phyloP scores from a whole-genome alignment of 345 rosid genomes.

The Arabidopsis suecica region DNA sequence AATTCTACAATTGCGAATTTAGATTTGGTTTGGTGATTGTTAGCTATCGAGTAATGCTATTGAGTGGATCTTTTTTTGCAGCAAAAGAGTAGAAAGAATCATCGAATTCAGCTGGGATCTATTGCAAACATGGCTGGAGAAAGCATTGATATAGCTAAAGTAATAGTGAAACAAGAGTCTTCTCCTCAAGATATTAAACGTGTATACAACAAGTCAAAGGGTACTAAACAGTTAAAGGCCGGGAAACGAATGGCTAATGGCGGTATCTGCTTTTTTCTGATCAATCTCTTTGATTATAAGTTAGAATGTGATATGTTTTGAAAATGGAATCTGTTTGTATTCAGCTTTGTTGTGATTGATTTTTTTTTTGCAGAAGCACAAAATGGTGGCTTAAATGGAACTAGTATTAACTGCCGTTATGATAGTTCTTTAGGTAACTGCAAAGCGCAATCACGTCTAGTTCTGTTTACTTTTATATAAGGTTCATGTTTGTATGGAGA shows the following conservation, averaged over 20 bases:
- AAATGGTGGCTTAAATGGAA: conserved; percentile 48
- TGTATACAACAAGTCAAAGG: conserved; percentile 50
- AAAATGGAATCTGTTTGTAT: background rate
- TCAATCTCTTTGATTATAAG: background rate
- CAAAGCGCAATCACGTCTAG: conserved; percentile 8
- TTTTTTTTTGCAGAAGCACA: conserved; percentile 47
- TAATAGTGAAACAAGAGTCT: conserved; percentile 39
- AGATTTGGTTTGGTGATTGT: background rate
- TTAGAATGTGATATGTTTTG: background rate
- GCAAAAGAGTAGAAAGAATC: conserved; percentile 51
- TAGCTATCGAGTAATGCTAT: background rate
- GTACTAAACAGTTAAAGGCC: conserved; percentile 46
- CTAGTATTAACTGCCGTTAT: conserved; percentile 60
- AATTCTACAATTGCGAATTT: background rate
- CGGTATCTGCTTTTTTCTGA: conserved; percentile 45
- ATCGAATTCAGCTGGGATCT: conserved; percentile 42
- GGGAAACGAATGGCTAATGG: conserved; percentile 43
- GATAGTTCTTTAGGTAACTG: conserved; percentile 74
- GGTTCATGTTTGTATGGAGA: background rate
- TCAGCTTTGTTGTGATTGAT: conserved; percentile 29
- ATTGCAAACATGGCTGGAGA: conserved; percentile 30
- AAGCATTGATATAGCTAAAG: conserved; percentile 40
- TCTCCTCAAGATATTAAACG: conserved; percentile 44
- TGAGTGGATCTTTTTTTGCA: conserved; percentile 37
- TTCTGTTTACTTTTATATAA: background rate